phyloP scores from a whole-genome alignment of 345 rosid species.

The Theobroma cacao region DNA sequence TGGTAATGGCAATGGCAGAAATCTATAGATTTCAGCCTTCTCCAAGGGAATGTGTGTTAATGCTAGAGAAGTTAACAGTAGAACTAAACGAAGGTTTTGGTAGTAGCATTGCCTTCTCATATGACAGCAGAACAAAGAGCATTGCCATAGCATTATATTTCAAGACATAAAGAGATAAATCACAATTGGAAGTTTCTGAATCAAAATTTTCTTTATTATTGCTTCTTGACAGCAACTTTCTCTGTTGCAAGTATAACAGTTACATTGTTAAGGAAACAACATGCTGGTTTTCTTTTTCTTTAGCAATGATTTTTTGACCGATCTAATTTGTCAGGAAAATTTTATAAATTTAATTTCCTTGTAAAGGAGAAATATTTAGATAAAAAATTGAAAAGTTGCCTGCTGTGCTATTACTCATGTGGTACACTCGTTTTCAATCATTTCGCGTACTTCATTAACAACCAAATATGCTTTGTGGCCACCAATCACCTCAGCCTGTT shows the following conservation, averaged over 20 bases:
- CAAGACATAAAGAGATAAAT: background rate
- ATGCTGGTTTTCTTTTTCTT: background rate
- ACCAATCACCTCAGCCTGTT: conserved; percentile 80
- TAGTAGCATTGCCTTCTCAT: background rate
- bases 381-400: background rate
- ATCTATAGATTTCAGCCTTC: background rate
- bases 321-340: background rate
- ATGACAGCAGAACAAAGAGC: background rate
- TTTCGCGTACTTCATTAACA: conserved; percentile 60
- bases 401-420: background rate
- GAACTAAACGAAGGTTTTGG: no score
- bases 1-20: background rate
- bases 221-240: background rate
- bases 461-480: conserved; percentile 83
- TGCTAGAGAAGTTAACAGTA: background rate
- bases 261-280: background rate
- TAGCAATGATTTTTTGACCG: background rate
- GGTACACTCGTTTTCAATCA: conserved; percentile 58
- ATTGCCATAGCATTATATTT: background rate
- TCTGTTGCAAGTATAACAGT: background rate
- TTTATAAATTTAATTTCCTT: background rate
- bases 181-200: background rate
- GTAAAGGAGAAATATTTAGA: background rate
- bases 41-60: background rate
- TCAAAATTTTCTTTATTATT: background rate